phyloP scores from a whole-genome alignment of 75 land plant species.

The Ceratopteris richardii region DNA sequence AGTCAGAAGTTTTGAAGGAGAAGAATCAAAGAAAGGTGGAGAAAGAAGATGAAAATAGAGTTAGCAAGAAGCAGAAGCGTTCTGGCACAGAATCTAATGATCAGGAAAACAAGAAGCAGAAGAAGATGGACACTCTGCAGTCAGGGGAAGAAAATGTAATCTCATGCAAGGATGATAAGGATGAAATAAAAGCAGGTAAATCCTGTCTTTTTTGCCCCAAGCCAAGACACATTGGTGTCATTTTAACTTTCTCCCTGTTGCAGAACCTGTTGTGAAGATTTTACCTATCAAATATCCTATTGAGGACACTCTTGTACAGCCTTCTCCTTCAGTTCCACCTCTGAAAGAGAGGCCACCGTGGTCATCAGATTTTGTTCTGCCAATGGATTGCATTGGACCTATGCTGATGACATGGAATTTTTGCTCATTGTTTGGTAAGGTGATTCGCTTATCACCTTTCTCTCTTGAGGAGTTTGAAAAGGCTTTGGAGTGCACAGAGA shows the following conservation, averaged over 20 bases:
- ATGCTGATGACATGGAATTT: conserved; percentile 94
- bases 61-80: background rate
- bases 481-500: conserved; percentile 54
- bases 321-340: conserved; percentile 43
- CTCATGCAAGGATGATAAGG: background rate
- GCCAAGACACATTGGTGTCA: no score
- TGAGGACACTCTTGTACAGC: conserved; percentile 69
- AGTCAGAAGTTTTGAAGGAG: background rate
- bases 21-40: background rate
- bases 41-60: background rate
- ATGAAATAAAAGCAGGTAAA: background rate
- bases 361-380: conserved; percentile 58
- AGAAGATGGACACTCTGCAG: background rate
- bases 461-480: conserved; percentile 74
- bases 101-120: background rate
- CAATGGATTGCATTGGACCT: conserved; percentile 73
- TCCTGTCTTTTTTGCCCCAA: no score
- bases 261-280: conserved; percentile 20
- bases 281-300: conserved; percentile 73
- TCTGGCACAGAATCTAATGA: background rate
- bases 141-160: background rate
- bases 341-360: conserved; percentile 58
- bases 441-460: conserved; percentile 62
- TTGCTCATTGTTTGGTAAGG: conserved; percentile 57
- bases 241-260: background rate